These are phyloP conservation scores for Aspergillus melleus DNA, from an alignment of 2,329 filamentous ascomycete genomes.

Conservation along the genomic window DNA sequence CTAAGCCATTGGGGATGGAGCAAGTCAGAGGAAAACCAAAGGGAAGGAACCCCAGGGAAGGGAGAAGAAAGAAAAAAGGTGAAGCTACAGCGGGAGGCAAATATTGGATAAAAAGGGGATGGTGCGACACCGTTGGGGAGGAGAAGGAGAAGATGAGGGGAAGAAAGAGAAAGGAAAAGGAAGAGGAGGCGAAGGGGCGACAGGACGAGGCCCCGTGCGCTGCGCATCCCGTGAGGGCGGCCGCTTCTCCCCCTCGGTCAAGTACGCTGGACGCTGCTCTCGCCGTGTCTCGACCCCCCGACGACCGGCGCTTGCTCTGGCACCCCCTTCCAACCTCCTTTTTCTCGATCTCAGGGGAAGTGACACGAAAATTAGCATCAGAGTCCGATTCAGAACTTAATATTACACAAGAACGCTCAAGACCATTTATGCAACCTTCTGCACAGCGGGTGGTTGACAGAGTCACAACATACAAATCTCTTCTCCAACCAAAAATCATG, in stretches of 20 bases:
- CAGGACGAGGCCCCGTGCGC: background rate
- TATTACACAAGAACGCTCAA: background rate
- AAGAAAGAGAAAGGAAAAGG: background rate
- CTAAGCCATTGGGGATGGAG: background rate
- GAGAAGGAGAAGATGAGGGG: background rate
- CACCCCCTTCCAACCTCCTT: too few species aligned
- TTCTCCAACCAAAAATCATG: background rate
- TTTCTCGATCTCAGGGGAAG: too few species aligned
- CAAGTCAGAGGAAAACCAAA: background rate
- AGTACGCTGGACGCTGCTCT: too few species aligned
- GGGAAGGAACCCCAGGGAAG: background rate
- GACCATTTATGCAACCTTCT: background rate
- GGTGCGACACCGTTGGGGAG: too few species aligned
- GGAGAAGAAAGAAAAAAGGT: background rate
- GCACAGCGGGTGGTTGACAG: background rate
- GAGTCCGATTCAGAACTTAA: background rate
- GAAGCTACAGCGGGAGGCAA: background rate
- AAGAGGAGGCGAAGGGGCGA: background rate
- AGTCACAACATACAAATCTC: background rate
- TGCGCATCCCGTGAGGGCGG: background rate
- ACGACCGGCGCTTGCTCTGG: too few species aligned
- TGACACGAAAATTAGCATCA: background rate
- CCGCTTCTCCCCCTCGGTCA: too few species aligned
- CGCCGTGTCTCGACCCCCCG: too few species aligned
- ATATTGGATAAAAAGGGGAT: background rate